Base-by-base conservation (phyloP, 1,284 basidiomycete species). In the Puccinia coronata region DNA sequence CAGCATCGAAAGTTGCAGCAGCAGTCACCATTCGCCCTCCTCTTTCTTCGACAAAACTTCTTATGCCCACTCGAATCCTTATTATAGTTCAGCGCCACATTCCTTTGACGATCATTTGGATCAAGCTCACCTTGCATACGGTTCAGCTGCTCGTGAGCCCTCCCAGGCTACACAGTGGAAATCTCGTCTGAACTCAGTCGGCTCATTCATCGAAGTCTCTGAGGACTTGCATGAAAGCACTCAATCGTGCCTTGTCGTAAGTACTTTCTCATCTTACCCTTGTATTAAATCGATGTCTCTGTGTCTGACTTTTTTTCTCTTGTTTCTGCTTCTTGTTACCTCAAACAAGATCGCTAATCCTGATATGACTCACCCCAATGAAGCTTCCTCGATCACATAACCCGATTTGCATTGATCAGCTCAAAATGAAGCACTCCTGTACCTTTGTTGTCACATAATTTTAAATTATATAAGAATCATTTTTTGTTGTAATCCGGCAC, bases 131-230 rank as follows among this genome's bases (percentile, higher is more conserved):
- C 6, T 23, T 6, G 28, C 55, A 57, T 6, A 57, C 55, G 2
- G n/a, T n/a, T n/a, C n/a, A n/a, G n/a, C n/a, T n/a, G n/a, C n/a
- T n/a, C n/a, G n/a, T n/a, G n/a, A n/a, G n/a, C n/a, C n/a, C n/a
- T n/a, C n/a, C n/a, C n/a, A n/a, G n/a, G n/a, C n/a, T n/a, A n/a
- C n/a, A n/a, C n/a, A 51, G 23, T 72, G 70, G 70, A 72, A 55
- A 72, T 72, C 70, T 11, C 8, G 70, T 34, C 47, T 72, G 25
- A 72, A 72, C 51, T 72, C 70, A n/a, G 70, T 72, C 49, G 70
- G 70, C 31, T 72, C 70, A 36, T 72, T 72, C 31, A 39, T 53
- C 31, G 51, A 55, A 1, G 70, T 55, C 18, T 14, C 36, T 9
- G 70, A 55, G 16, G 34, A 14, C 12, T 28, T 39, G n/a, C 31